phyloP scores from a whole-genome alignment of 352 stramenopile species.

The Globisporangium canariense region DNA sequence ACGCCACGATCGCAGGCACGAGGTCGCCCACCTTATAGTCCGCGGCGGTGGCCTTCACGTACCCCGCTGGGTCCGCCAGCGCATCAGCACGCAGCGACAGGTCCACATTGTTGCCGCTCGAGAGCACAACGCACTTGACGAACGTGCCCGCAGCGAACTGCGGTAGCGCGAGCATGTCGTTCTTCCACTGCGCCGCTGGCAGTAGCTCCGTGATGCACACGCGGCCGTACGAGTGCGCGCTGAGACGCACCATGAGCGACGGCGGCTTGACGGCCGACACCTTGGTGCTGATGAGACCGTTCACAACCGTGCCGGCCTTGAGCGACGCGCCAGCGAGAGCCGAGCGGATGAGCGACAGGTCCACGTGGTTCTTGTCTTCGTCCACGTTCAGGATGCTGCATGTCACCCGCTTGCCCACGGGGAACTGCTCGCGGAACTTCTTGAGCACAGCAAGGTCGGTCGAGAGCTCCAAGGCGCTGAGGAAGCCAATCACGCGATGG shows the following conservation, averaged over 20 bases:
- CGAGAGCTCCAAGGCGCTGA: constrained; percentile 68
- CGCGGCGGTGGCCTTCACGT: constrained; percentile 38
- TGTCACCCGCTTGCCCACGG: constrained; percentile 71
- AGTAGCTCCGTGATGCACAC: constrained; percentile 81
- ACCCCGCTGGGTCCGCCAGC: constrained; percentile 45
- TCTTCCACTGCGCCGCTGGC: constrained; percentile 53
- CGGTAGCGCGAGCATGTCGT: constrained; percentile 60
- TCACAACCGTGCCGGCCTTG: constrained; percentile 53
- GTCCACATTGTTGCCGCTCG: constrained; percentile 54
- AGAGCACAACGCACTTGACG: constrained; percentile 74
- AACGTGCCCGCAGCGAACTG: constrained; percentile 66
- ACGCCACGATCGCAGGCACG: constrained; percentile 88
- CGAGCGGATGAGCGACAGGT: constrained; percentile 65
- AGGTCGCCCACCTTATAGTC: constrained; percentile 75
- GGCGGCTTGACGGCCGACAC: constrained; percentile 70
- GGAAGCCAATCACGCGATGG: constrained; percentile 62
- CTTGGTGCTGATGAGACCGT: constrained; percentile 70
- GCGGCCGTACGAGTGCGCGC: constrained; percentile 67
- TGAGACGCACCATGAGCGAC: constrained; percentile 85
- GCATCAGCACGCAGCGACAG: constrained; percentile 72
- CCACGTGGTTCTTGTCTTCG: constrained; percentile 65
- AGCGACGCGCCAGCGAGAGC: constrained; percentile 21
- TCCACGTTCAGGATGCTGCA: constrained; percentile 67
- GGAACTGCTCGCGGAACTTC: constrained; percentile 65
- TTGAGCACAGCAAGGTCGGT: constrained; percentile 51